Conservation (phyloP, 2,329 filamentous ascomycete species). For the Trichophyton rubrum region DNA sequence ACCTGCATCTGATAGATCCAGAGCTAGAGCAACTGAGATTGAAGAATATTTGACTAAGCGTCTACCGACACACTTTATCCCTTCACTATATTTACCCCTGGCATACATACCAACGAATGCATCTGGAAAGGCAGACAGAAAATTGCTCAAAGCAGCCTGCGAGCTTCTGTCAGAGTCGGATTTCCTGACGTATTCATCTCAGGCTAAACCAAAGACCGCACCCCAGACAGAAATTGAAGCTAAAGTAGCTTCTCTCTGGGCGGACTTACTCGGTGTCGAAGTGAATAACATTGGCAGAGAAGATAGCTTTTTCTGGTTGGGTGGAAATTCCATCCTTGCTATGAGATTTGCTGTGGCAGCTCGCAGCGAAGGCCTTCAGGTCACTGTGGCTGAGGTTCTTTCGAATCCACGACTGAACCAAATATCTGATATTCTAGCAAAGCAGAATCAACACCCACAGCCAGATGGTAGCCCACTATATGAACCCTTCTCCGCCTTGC, state of each 20-base stretch:
- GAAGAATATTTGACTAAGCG: not conserved
- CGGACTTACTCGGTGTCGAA: conserved; percentile 33
- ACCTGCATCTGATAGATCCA: not conserved
- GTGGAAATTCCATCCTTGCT: conserved; percentile 45
- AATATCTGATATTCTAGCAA: not conserved
- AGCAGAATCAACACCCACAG: not conserved
- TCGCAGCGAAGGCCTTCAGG: conserved; percentile 35
- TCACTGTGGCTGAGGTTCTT: conserved; percentile 48
- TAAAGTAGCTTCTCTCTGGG: conserved; percentile 32
- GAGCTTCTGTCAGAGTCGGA: not conserved
- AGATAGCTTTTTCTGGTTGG: conserved; percentile 45
- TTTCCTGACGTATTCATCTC: not conserved
- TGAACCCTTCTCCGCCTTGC: not conserved
- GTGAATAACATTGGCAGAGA: conserved; percentile 37
- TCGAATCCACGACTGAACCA: conserved; percentile 2
- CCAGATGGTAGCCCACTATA: not conserved
- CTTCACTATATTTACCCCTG: conserved; percentile 24
- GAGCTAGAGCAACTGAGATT: not conserved
- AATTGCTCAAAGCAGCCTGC: conserved; percentile 12
- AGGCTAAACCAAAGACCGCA: not conserved
- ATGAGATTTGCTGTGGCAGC: conserved; percentile 50
- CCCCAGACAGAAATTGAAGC: not conserved
- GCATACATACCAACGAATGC: conserved; percentile 16
- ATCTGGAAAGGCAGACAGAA: conserved; percentile 27
- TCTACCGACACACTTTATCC: conserved; percentile 26